Percentiles rank a stretch among this genome's conserved stretches.
Evolutionary conservation across 139 green algal species (phyloP).

Genomic region (Chlamydomonas schloesseri): DNA sequence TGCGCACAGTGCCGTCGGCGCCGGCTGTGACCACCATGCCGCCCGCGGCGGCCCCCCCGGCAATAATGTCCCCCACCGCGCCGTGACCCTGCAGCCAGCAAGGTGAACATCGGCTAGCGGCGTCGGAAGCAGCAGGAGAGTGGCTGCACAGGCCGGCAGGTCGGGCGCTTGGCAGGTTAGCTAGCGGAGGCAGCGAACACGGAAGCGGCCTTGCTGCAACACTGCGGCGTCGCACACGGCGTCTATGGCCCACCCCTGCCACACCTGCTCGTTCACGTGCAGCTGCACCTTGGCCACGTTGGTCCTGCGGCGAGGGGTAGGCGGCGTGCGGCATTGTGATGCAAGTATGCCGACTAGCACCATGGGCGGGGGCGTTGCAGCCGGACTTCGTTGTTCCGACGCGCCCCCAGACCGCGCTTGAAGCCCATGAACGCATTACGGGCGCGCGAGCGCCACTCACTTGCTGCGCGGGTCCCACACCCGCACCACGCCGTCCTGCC

Average conservation of each 20-base stretch:
- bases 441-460: not conserved
- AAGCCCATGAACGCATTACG: too few species aligned
- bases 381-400: too few species aligned
- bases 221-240: too few species aligned
- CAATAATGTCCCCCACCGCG: constrained; percentile 71
- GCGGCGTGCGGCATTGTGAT: too few species aligned
- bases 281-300: constrained; percentile 61
- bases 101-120: not conserved
- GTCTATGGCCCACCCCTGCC: not conserved
- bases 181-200: too few species aligned
- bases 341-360: too few species aligned
- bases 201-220: too few species aligned
- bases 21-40: constrained; percentile 68
- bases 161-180: too few species aligned
- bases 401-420: too few species aligned
- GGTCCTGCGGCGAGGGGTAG: not conserved
- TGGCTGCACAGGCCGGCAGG: too few species aligned
- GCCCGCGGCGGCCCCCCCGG: constrained; percentile 44
- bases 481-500: constrained; percentile 40
- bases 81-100: constrained; percentile 38
- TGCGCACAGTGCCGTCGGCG: constrained; percentile 67
- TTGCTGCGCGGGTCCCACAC: constrained; percentile 38
- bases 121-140: too few species aligned
- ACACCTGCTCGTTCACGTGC: constrained; percentile 62
- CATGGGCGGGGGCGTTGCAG: too few species aligned